A percentile compares a stretch with the other conserved stretches of the same genome.
Conservation (phyloP, 306 rosid genomes). For the Trifolium dubium region DNA sequence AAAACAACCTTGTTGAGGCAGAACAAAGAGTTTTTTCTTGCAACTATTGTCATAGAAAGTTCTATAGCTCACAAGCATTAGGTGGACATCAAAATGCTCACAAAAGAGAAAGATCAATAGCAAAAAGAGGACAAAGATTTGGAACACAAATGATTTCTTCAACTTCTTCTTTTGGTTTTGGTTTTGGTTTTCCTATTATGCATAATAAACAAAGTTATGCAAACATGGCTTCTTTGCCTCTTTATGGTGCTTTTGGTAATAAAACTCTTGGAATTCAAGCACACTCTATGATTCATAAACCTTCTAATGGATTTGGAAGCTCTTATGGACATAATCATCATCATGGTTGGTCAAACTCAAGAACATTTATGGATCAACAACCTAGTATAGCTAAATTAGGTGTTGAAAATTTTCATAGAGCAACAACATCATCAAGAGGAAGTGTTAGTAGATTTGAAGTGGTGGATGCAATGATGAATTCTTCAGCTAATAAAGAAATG, state of each 20-base stretch:
- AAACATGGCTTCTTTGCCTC: conserved; percentile 71
- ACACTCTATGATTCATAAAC: conserved; percentile 68
- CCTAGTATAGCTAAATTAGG: background rate
- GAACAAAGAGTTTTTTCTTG: conserved; percentile 80
- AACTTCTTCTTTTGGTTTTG: conserved; percentile 61
- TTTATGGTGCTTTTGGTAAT: conserved; percentile 49
- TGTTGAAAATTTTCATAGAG: background rate
- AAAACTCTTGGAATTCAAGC: conserved; percentile 68
- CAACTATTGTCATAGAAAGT: conserved; percentile 86
- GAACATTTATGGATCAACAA: background rate
- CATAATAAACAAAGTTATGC: conserved; percentile 43
- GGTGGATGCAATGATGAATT: conserved; percentile 37
- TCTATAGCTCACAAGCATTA: conserved; percentile 90
- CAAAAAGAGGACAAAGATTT: conserved; percentile 70
- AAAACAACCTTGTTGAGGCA: background rate
- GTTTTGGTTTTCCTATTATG: conserved; percentile 59
- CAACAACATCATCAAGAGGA: conserved; percentile 36
- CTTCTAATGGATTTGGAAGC: conserved; percentile 53
- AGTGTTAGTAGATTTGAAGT: conserved; percentile 60
- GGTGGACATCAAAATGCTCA: conserved; percentile 99
- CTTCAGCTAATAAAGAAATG: conserved; percentile 49
- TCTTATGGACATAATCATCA: conserved; percentile 41
- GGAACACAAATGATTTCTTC: conserved; percentile 57
- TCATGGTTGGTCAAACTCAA: conserved; percentile 52
- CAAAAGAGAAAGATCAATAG: conserved; percentile 80